A percentile compares a stretch with the other conserved stretches of the same genome.
These are phyloP conservation scores for Gracilariopsis chorda DNA, from an alignment of 23 red algal genomes.

Conservation along the genomic window DNA sequence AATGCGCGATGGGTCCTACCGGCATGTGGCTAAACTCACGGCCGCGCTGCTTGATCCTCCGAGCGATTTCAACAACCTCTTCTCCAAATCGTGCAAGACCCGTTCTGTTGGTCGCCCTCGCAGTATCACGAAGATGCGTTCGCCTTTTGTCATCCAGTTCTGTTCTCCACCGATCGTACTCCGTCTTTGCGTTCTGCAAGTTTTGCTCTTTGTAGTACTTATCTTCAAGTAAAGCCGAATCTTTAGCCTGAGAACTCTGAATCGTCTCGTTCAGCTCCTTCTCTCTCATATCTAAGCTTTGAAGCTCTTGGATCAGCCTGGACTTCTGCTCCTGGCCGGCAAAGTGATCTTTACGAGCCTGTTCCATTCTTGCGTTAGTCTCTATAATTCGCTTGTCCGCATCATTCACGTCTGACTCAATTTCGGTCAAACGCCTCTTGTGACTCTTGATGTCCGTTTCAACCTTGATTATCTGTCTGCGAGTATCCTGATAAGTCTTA, in stretches of 20 bases:
- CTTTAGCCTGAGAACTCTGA: background rate
- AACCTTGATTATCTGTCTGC: background rate
- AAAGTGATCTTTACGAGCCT: conserved; percentile 45
- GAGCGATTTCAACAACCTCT: background rate
- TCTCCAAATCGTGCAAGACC: conserved; percentile 49
- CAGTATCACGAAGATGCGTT: conserved; percentile 12
- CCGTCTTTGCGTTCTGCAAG: background rate
- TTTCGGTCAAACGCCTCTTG: conserved; percentile 12
- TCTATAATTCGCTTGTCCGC: conserved; percentile 1
- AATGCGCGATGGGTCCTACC: conserved; percentile 81
- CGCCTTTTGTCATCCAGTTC: conserved; percentile 22
- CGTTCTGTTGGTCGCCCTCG: conserved; percentile 3
- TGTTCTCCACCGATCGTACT: background rate
- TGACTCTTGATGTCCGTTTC: conserved; percentile 15
- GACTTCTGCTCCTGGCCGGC: conserved; percentile 56
- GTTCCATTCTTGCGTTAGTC: conserved; percentile 10
- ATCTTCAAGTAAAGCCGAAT: background rate
- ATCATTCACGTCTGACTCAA: conserved; percentile 8
- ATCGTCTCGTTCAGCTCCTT: conserved; percentile 15
- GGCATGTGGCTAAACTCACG: conserved; percentile 49
- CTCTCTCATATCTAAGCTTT: background rate
- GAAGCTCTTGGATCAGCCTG: conserved; percentile 8
- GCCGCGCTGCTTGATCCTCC: background rate
- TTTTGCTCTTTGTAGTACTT: conserved; percentile 45
- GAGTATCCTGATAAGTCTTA: conserved; percentile 13